Evolutionary conservation across 305 asterid genomes (phyloP).

Genomic region (Ajuga reptans): DNA sequence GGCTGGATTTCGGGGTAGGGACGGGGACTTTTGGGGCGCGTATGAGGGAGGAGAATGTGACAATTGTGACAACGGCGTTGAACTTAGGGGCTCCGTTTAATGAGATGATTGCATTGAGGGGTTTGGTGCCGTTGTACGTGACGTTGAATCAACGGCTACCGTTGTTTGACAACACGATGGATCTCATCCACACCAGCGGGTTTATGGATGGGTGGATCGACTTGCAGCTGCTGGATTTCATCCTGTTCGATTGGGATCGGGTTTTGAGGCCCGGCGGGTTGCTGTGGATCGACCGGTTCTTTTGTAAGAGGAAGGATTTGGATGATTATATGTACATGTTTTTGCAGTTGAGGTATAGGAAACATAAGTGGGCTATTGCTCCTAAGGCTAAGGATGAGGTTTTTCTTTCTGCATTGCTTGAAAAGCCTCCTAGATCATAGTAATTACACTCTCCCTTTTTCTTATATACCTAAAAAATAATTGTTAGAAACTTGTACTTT

Average conservation of each 20-base stretch:
- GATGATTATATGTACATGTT: slow-evolving; percentile 87
- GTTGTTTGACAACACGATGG: slow-evolving; percentile 86
- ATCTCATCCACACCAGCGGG: slow-evolving; percentile 71
- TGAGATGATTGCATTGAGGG: slow-evolving; percentile 75
- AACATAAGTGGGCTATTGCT: slow-evolving; percentile 72
- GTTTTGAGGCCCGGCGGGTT: slow-evolving; percentile 82
- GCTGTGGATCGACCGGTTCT: slow-evolving; percentile 77
- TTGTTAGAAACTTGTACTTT: not conserved
- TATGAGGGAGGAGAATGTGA: slow-evolving; percentile 68
- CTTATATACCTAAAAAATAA: not conserved
- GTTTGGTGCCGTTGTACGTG: slow-evolving; percentile 58
- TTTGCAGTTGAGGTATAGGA: slow-evolving; percentile 82
- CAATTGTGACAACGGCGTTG: slow-evolving; percentile 61
- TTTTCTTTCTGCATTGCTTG: slow-evolving; percentile 70
- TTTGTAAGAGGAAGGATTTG: slow-evolving; percentile 67
- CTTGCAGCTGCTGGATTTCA: slow-evolving; percentile 62
- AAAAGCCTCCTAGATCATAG: slow-evolving; percentile 74
- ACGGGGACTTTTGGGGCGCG: slow-evolving; percentile 85
- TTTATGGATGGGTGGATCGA: slow-evolving; percentile 91
- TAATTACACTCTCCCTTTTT: slow-evolving; percentile 11
- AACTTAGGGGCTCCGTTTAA: slow-evolving; percentile 83
- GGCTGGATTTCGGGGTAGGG: slow-evolving; percentile 68
- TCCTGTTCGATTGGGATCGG: slow-evolving; percentile 86
- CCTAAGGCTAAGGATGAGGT: slow-evolving; percentile 74
- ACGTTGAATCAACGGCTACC: slow-evolving; percentile 84